These are phyloP conservation scores for Neurospora sp. DNA, from an alignment of 495 filamentous ascomycete genomes.

Conservation along the genomic window DNA sequence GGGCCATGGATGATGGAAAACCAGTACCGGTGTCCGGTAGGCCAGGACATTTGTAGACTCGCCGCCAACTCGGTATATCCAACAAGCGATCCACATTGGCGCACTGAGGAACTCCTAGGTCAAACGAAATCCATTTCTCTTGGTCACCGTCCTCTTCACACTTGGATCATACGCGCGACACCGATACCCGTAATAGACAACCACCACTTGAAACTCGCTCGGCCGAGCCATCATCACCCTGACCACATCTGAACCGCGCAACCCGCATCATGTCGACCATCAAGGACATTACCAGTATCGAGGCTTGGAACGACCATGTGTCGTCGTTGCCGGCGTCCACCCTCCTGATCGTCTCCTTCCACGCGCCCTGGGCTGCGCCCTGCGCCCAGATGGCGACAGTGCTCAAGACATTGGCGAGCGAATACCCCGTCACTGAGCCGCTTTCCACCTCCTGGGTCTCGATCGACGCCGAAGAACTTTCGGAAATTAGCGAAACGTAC, in stretches of 20 bases:
- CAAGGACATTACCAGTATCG: slow-evolving; percentile 57
- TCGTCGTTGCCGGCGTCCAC: slow-evolving; percentile 52
- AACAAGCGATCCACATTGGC: background rate
- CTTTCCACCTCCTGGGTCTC: slow-evolving; percentile 68
- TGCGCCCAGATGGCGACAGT: slow-evolving; percentile 90
- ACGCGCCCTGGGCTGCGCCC: slow-evolving; percentile 93
- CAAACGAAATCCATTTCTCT: background rate
- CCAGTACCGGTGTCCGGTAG: background rate
- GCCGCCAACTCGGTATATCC: background rate
- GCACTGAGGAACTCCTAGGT: background rate
- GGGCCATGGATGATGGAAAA: background rate
- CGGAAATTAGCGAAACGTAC: slow-evolving; percentile 78
- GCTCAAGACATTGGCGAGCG: slow-evolving; percentile 69
- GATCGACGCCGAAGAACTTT: slow-evolving; percentile 82
- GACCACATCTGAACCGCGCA: background rate
- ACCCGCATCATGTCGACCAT: slow-evolving; percentile 53
- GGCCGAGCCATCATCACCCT: background rate
- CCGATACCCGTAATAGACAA: background rate
- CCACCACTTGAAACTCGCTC: background rate
- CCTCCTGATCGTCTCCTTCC: slow-evolving; percentile 79
- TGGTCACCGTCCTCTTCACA: background rate
- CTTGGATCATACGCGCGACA: background rate
- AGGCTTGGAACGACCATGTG: slow-evolving; percentile 56
- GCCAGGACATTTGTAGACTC: background rate
- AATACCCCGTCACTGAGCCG: slow-evolving; percentile 59